Evolutionary conservation across 495 filamentous ascomycete genomes (phyloP), one percentile per base, ranked within the genome.

Genomic region (Annulohypoxylon stygium): DNA sequence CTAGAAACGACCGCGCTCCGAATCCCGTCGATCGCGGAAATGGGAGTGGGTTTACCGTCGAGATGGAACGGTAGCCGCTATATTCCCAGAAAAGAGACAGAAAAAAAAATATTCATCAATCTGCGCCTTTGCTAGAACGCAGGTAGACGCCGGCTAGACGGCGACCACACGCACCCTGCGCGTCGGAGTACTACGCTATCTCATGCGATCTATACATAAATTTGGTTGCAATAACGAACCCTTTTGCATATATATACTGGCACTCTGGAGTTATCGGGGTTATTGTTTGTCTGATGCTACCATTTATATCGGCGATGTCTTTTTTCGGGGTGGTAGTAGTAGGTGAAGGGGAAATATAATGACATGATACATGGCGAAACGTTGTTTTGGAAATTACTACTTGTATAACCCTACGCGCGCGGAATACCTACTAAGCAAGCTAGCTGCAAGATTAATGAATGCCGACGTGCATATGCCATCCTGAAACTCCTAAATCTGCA

Each of bases 331-430:
- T 8, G 7, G 37, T 6, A 30, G 54, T 9, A 14, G 20, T 14
- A 60, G 57, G 47, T n/a, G 43, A 20, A 25, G 20, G 47, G 41
- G 30, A 6, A 30, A 30, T 30, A 30, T 30, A 30, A 6, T 30
- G 30, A 55, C n/a, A 71, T 50, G 69, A 67, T 36, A 62, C 48
- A 66, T 55, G 57, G 57, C 62, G 48, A 57, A 45, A 30, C 5
- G 30, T 30, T 58, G 61, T 48, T 45, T 47, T 67, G 14, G 14
- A 33, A 51, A 26, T 34, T 34, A 39, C 45, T 67, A 34, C 25
- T 18, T 61, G 34, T 60, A 67, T 67, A 51, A 51, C 65, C 48
- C 55, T 61, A 61, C 39, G 20, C 20, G 20, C 12, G 37, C 36
- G 55, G 61, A 55, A 57, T 43, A 47, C 26, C 39, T 37, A 23